Base-by-base conservation (phyloP, 2,329 filamentous ascomycete species). In the Purpureocillium takamizusanense region DNA sequence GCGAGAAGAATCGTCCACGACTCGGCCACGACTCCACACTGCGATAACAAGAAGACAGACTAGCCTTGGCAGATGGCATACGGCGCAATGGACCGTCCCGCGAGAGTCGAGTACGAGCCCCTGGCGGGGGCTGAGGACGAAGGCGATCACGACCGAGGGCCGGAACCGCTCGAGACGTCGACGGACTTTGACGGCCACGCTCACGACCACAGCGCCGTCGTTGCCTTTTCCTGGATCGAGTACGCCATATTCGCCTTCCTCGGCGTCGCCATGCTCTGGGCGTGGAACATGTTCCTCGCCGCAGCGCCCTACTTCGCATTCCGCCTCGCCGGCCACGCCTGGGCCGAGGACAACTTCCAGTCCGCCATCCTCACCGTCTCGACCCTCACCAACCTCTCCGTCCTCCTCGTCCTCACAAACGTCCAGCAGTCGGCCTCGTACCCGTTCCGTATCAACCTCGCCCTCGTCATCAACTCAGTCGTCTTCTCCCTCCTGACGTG, bases 241-340 rank as follows among this genome's bases (percentile, higher is more conserved):
- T 98, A 97, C 62, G 67, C 64, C 50, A 81, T 95, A 55, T 97
- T 97, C 61, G 69, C 83, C 40, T 66, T 95, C 36, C 69, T 97
- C 18, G 92, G 92, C 36, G 72, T 95, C 40, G 86, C 89, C 37
- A 97, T 97, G 92, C 72, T 97, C 33, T 97, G 90, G 90, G 88
- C 90, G 39, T 97, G 90, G 87, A 97, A 97, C 67, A 95, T 95
- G 90, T 95, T 97, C 61, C 77, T 97, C 50, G 90, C 92, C 33
- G 88, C 90, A 8, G 86, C 87, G 2, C 87, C 90, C 4, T 97
- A 97, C 68, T 95, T 97, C 64, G 80, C 89, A 53, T 72, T 70
- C 36, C 86, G 90, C 49, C 94, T 97, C 60, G 66, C 73, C 33
- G 70, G 72, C 43, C 77, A 81, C 55, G 65, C 76, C 38, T 84